Evolutionary conservation across 192 early-diverging fungal species (phyloP).

Genomic region (Chytriomyces sp.): DNA sequence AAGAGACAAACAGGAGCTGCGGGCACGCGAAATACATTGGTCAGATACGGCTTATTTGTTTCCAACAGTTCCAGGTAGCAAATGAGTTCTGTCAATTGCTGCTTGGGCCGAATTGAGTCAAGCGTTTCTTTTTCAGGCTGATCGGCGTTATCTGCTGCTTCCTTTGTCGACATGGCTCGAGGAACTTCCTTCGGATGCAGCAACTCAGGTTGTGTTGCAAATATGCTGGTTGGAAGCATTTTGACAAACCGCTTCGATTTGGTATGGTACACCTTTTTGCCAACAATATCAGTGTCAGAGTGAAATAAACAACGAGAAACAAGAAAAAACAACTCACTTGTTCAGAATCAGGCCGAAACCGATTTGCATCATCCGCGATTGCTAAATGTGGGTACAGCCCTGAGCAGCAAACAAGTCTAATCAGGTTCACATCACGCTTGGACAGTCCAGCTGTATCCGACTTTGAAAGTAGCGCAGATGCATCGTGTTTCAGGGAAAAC

Average conservation of each 20-base stretch:
- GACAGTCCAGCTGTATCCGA: slow-evolving; percentile 46
- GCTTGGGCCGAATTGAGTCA: slow-evolving; percentile 38
- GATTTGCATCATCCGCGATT: slow-evolving; percentile 70
- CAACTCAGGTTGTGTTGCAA: slow-evolving; percentile 63
- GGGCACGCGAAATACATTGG: slow-evolving; percentile 65
- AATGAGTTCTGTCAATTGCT: slow-evolving; percentile 54
- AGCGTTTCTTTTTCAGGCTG: slow-evolving; percentile 45
- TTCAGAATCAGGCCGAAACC: slow-evolving; percentile 27
- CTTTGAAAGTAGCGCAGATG: slow-evolving; percentile 43
- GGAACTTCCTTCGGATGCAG: slow-evolving; percentile 47
- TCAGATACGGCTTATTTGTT: slow-evolving; percentile 70
- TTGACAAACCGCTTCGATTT: slow-evolving; percentile 60
- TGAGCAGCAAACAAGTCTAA: slow-evolving; percentile 67
- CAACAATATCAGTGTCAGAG: neutral
- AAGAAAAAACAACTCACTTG: slow-evolving; percentile 10
- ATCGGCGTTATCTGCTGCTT: slow-evolving; percentile 11
- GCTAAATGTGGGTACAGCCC: slow-evolving; percentile 72
- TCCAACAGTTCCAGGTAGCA: slow-evolving; percentile 69
- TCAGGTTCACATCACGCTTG: slow-evolving; percentile 52
- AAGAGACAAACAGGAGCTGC: slow-evolving; percentile 61
- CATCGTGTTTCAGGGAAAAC: slow-evolving; percentile 62
- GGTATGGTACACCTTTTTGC: slow-evolving; percentile 70
- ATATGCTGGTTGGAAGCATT: slow-evolving; percentile 69
- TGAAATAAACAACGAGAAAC: neutral
- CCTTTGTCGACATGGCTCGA: slow-evolving; percentile 6